Conservation (phyloP, 2,329 filamentous ascomycete genomes). For the Aspergillus novofumigatus region DNA sequence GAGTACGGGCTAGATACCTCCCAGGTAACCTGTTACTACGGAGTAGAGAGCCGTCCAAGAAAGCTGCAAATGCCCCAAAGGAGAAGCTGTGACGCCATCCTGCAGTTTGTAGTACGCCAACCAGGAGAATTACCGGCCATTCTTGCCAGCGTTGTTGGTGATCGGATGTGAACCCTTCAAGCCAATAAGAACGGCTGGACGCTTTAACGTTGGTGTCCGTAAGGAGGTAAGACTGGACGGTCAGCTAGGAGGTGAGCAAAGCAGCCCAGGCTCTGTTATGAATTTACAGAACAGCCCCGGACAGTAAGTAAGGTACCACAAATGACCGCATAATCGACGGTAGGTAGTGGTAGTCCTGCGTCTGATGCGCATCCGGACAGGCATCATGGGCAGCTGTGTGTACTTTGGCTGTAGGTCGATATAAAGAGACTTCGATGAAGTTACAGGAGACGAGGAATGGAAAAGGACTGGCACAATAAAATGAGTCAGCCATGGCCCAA, state of each 20-base stretch:
- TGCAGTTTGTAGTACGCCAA: constrained; percentile 9
- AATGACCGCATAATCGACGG: not conserved
- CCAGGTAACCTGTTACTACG: not conserved
- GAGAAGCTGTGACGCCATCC: constrained; percentile 21
- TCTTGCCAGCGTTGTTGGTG: not conserved
- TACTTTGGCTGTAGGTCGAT: not conserved
- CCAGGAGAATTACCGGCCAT: not conserved
- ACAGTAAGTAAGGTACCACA: not conserved
- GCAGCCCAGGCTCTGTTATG: not conserved
- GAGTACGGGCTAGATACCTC: not conserved
- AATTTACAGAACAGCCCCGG: not conserved
- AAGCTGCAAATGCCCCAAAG: constrained; percentile 19
- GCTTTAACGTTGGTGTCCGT: not conserved
- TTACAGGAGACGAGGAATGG: not conserved
- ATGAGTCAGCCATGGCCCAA: constrained; percentile 6
- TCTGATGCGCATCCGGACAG: not conserved
- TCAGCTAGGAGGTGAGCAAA: not conserved
- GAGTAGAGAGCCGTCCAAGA: not conserved
- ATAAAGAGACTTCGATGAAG: not conserved
- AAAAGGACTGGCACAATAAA: not conserved
- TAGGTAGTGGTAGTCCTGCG: not conserved
- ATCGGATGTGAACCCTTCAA: constrained; percentile 3
- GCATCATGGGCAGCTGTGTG: too few species aligned
- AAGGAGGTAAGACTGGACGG: not conserved
- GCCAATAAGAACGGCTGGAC: not conserved